Percentiles rank a stretch among this genome's conserved stretches.
phyloP scores from a whole-genome alignment of 2,329 filamentous ascomycete species.

The Colletotrichum trifolii region DNA sequence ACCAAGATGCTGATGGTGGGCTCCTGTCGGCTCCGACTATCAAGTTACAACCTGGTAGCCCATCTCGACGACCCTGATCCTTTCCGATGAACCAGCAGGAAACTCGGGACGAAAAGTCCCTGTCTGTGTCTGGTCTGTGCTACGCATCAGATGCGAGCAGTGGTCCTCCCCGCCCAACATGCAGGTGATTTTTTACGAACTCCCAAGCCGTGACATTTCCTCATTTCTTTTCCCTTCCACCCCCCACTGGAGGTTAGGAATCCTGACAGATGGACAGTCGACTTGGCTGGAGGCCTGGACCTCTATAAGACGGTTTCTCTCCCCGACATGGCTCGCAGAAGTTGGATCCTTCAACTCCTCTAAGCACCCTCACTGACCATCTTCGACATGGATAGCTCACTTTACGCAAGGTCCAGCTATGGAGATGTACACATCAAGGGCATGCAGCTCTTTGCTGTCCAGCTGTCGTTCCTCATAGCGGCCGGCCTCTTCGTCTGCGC shows the following conservation, averaged over 20 bases:
- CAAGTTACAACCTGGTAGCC: neutral
- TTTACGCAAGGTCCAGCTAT: slow-evolving; percentile 4
- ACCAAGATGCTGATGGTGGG: neutral
- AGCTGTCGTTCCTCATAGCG: slow-evolving; percentile 45
- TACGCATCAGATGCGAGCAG: neutral
- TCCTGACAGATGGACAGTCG: slow-evolving; percentile 1
- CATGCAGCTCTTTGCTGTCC: slow-evolving; percentile 38
- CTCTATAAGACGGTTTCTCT: slow-evolving; percentile 9
- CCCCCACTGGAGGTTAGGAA: neutral
- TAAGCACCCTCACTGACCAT: neutral
- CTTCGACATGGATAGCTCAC: slow-evolving; percentile 17
- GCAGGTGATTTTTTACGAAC: neutral
- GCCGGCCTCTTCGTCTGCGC: slow-evolving; percentile 52
- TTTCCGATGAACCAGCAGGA: neutral
- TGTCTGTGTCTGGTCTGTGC: neutral
- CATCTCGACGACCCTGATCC: neutral
- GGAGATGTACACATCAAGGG: slow-evolving; percentile 21
- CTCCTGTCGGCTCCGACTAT: neutral
- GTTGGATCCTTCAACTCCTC: neutral
- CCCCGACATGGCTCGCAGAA: neutral
- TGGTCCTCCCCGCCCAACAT: slow-evolving; percentile 3
- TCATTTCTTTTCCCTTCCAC: neutral
- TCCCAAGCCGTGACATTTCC: neutral
- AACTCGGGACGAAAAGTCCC: neutral
- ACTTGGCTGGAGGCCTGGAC: neutral